Percentiles rank a stretch among this genome's conserved stretches.
Conservation (phyloP, 2,329 filamentous ascomycete genomes). For the Thelonectria rubi region DNA sequence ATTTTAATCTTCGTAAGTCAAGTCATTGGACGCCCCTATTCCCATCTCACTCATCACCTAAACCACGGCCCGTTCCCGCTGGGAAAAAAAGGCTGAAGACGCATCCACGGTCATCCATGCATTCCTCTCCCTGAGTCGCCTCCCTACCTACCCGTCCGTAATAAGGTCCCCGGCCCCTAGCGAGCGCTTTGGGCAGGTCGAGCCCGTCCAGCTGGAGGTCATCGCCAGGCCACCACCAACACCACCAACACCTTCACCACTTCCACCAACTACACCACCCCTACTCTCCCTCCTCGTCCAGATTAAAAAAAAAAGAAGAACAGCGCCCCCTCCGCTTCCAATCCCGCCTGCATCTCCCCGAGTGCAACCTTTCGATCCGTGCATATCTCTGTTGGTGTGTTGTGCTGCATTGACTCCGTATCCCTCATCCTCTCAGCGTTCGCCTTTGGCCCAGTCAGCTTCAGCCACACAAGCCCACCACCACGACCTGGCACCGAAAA, state of each 20-base stretch:
- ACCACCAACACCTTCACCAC: background rate
- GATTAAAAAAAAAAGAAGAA: no score
- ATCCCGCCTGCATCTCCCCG: background rate
- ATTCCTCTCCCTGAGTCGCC: conserved; percentile 9
- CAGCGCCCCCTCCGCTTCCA: background rate
- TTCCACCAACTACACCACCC: no score
- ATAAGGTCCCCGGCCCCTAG: conserved; percentile 1
- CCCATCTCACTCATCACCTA: background rate
- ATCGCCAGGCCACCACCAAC: no score
- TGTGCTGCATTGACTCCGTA: background rate
- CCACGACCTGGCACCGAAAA: background rate
- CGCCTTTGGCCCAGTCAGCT: conserved; percentile 20
- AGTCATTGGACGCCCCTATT: conserved; percentile 1
- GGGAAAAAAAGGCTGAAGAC: conserved; percentile 7
- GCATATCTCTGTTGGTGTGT: background rate
- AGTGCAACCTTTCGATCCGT: background rate
- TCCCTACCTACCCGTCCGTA: no score
- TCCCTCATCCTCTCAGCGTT: background rate
- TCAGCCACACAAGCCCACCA: conserved; percentile 26
- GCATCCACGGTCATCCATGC: no score
- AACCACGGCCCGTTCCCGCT: background rate
- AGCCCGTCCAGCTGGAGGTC: no score
- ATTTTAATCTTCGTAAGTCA: background rate
- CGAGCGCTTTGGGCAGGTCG: conserved; percentile 1
- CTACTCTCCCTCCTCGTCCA: no score